These are phyloP conservation scores for Pharus latifolius DNA, from an alignment of 176 grass and related monocot species.

Conservation along the genomic window DNA sequence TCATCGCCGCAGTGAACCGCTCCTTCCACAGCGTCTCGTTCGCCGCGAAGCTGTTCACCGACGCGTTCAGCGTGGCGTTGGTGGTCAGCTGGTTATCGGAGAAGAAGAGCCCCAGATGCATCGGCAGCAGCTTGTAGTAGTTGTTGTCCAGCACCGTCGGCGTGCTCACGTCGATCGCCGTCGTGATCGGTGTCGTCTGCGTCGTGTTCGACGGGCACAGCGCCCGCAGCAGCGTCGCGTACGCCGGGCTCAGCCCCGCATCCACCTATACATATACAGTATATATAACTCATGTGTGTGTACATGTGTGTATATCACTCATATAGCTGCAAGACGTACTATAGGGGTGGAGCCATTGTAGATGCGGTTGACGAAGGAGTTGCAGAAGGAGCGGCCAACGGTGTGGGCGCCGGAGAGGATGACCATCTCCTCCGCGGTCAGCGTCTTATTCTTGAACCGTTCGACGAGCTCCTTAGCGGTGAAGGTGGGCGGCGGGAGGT, in stretches of 20 bases:
- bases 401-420: conserved; percentile 46
- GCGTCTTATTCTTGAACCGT: not conserved
- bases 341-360: not conserved
- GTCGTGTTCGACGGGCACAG: conserved; percentile 30
- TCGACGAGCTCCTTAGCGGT: not conserved
- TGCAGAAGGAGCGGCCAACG: conserved; percentile 42
- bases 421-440: conserved; percentile 35
- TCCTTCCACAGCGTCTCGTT: conserved; percentile 39
- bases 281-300: not conserved
- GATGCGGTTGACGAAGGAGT: conserved; percentile 10
- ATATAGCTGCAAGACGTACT: not conserved
- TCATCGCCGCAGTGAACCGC: conserved; percentile 33
- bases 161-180: conserved; percentile 23
- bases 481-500: not conserved
- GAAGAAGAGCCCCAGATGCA: conserved; percentile 26
- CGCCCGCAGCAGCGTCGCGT: conserved; percentile 27
- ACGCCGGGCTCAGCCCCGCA: conserved; percentile 28
- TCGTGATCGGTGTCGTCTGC: conserved; percentile 9
- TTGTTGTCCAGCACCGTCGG: conserved; percentile 41
- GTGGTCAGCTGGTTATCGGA: conserved; percentile 41
- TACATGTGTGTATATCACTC: not conserved
- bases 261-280: conserved; percentile 15
- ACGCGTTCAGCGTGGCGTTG: not conserved
- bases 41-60: conserved; percentile 7
- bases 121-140: conserved; percentile 50